Base-by-base conservation (phyloP, 805 yeast species). In the Candida silvicultrix region DNA sequence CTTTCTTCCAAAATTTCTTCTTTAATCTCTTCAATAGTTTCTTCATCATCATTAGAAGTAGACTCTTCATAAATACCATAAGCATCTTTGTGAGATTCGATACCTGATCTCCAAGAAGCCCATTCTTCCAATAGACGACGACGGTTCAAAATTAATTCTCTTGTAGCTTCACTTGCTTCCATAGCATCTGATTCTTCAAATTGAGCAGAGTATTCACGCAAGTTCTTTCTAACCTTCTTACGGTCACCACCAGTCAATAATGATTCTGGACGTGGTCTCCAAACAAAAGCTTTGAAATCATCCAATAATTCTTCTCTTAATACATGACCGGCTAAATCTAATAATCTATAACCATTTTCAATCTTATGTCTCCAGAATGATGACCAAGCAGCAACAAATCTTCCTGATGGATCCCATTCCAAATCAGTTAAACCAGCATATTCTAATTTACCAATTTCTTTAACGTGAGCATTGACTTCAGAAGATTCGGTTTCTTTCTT, bases 191-290 rank as follows among this genome's bases (percentile, higher is more conserved):
- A 74, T 70, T 89, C 96, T 56, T 92, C 98, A 71, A 90, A 94
- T 69, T 88, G 89, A 38, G 94, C 94, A 57, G 89, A 75, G 77
- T 85, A 88, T 68, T 87, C 92, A 64, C 83, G 80, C 73, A 92
- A 71, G 71, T 85, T 85, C 85, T 87, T 86, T 73, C 88, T 80
- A 52, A 94, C 89, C 76, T 83, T 85, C 84, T 89, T 88, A 73
- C 80, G 80, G 66, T 88, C 95, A 54, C 80, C 84, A 58, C 83
- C 80, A 50, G 82, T 73, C 62, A 94, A 78, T 53, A 83, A 67
- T 2, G 89, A 75, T 18, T 78, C 79, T 43, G 99, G 99, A 71
- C 99, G 83, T 60, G 98, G 98, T 75, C 99, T 86, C 99, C 99
- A 94, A 51, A 80, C 73, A 60, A 92, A 87, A 51, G 86, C 90